These are phyloP conservation scores for Lasiodiplodia sp. DNA, from an alignment of 2,329 filamentous ascomycete species.

Conservation along the genomic window DNA sequence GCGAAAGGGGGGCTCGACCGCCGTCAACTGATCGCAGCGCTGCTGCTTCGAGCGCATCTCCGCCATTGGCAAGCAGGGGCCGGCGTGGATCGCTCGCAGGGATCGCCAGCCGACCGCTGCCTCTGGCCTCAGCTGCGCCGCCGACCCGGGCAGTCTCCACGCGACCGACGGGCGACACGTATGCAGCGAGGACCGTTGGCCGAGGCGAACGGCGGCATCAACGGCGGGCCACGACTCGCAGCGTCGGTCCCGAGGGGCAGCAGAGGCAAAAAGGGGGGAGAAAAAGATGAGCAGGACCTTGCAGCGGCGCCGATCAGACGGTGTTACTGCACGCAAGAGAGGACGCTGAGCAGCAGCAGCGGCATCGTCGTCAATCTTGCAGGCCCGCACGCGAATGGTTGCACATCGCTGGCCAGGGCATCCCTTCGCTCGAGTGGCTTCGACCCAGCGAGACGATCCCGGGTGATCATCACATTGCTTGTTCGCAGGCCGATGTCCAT, in stretches of 20 bases:
- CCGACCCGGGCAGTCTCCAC: constrained; percentile 6
- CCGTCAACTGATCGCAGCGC: constrained; percentile 19
- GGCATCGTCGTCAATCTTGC: constrained; percentile 19
- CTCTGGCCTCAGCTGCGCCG: constrained; percentile 24
- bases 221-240: constrained; percentile 19
- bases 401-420: constrained; percentile 25
- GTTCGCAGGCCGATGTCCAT: constrained; percentile 29
- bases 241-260: neutral
- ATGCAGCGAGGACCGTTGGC: constrained; percentile 25
- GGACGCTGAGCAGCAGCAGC: constrained; percentile 16
- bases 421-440: constrained; percentile 27
- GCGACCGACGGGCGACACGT: constrained; percentile 12
- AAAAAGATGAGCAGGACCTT: constrained; percentile 15
- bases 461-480: constrained; percentile 29
- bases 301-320: constrained; percentile 23
- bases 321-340: constrained; percentile 24
- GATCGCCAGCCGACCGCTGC: constrained; percentile 24
- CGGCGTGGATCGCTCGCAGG: constrained; percentile 28
- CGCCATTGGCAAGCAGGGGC: constrained; percentile 18
- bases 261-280: constrained; percentile 6
- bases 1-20: constrained; percentile 8
- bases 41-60: constrained; percentile 28
- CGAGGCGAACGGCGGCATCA: constrained; percentile 22
- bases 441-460: constrained; percentile 28
- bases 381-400: constrained; percentile 9